Conservation (phyloP, 306 rosid genomes). For the Lithocarpus polystachyus region DNA sequence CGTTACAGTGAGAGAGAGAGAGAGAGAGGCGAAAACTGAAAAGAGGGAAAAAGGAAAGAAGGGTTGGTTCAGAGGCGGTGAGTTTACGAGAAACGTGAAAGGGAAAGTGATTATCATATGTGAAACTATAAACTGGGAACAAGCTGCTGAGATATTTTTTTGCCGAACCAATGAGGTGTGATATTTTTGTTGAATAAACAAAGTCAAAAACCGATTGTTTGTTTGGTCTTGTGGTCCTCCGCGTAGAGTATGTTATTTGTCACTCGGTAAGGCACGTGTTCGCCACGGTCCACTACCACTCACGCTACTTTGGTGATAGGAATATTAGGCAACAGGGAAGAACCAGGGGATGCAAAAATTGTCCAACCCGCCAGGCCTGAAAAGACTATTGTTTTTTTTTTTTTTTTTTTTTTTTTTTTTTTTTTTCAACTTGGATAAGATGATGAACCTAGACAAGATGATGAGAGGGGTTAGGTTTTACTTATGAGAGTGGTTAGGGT, state of each 20-base stretch:
- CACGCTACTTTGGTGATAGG: background rate
- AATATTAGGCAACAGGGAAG: too few relatives aligned
- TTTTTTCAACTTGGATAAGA: too few relatives aligned
- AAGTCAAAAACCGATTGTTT: background rate
- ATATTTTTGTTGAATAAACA: background rate
- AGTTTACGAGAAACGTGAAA: background rate
- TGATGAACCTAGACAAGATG: too few relatives aligned
- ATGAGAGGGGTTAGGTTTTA: too few relatives aligned
- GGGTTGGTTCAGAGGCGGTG: conserved; percentile 23
- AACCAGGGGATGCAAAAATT: too few relatives aligned
- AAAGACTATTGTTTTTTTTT: too few relatives aligned
- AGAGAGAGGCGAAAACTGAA: background rate
- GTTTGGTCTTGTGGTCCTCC: background rate
- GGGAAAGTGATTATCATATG: background rate
- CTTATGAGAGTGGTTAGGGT: too few relatives aligned
- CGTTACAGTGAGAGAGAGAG: background rate
- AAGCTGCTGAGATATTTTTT: too few relatives aligned
- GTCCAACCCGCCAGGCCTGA: too few relatives aligned
- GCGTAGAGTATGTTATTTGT: background rate
- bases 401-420: too few relatives aligned
- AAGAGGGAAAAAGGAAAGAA: too few relatives aligned
- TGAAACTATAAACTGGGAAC: background rate
- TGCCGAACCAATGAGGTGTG: background rate
- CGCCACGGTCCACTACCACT: conserved; percentile 1
- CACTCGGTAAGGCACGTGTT: conserved; percentile 3